Conservation (phyloP, 768 basidiomycete species). For the Auricularia sp. region DNA sequence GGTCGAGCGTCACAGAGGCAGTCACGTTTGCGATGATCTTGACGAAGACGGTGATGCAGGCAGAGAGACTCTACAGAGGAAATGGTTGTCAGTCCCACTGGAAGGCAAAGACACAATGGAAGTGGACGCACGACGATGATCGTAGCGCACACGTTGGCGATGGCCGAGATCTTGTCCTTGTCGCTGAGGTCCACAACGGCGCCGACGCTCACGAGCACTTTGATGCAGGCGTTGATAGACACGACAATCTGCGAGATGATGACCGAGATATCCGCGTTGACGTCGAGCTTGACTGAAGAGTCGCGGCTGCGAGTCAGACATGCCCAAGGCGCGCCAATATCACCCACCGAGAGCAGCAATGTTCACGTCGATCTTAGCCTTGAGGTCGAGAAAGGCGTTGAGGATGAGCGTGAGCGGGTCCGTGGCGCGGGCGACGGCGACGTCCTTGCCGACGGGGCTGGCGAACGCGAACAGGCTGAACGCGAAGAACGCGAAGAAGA, state of each 20-base stretch:
- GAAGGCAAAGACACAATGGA: background rate
- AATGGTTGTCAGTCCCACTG: background rate
- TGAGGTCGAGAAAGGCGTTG: background rate
- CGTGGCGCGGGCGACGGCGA: background rate
- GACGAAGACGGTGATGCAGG: background rate
- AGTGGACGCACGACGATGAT: background rate
- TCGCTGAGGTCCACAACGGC: background rate
- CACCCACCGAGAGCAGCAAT: background rate
- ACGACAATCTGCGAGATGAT: background rate
- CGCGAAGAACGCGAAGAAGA: background rate
- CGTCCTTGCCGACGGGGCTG: background rate
- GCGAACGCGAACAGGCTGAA: background rate
- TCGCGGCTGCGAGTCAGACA: too few relatives aligned
- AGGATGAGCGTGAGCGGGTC: background rate
- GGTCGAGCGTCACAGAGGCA: background rate
- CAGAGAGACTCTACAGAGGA: background rate
- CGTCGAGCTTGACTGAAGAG: background rate
- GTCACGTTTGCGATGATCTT: background rate
- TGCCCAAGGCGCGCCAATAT: too few relatives aligned
- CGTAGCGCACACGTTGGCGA: background rate
- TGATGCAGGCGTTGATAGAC: background rate
- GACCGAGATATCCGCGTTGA: background rate
- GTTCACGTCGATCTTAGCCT: background rate
- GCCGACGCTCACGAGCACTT: background rate
- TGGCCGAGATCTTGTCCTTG: background rate